Percentiles rank a stretch among this genome's conserved stretches.
These are phyloP conservation scores for Xylariaceae sp. DNA, from an alignment of 2,329 filamentous ascomycete species.

Conservation along the genomic window DNA sequence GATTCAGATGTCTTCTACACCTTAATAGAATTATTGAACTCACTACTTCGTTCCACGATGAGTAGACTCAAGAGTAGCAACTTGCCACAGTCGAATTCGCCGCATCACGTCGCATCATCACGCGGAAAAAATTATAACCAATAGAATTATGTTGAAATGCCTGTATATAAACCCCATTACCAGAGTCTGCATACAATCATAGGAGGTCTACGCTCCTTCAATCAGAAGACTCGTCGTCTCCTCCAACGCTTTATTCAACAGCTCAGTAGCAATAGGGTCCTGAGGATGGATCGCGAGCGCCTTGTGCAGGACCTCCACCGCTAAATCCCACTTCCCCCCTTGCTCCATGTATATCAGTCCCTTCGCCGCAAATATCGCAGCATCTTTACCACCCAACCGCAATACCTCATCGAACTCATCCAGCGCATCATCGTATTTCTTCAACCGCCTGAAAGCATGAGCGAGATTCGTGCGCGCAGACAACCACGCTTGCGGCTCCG, in stretches of 20 bases:
- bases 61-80: too few species aligned
- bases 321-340: conserved; percentile 64
- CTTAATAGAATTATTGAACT: too few species aligned
- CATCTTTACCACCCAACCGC: conserved; percentile 74
- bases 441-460: conserved; percentile 75
- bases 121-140: too few species aligned
- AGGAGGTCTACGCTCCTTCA: background rate
- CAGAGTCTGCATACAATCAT: too few species aligned
- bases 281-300: conserved; percentile 74
- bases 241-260: conserved; percentile 67
- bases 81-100: too few species aligned
- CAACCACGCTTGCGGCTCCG: conserved; percentile 77
- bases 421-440: conserved; percentile 67
- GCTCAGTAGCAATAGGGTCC: conserved; percentile 75
- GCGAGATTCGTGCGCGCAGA: conserved; percentile 84
- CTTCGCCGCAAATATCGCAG: conserved; percentile 75
- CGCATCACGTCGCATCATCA: too few species aligned
- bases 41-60: too few species aligned
- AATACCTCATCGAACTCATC: conserved; percentile 84
- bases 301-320: conserved; percentile 79
- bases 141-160: too few species aligned
- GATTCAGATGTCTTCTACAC: too few species aligned
- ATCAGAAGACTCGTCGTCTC: conserved; percentile 47
- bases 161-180: too few species aligned
- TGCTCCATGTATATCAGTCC: conserved; percentile 80